These are phyloP conservation scores for Reutealis trisperma DNA, from an alignment of 345 rosid genomes.

Conservation along the genomic window DNA sequence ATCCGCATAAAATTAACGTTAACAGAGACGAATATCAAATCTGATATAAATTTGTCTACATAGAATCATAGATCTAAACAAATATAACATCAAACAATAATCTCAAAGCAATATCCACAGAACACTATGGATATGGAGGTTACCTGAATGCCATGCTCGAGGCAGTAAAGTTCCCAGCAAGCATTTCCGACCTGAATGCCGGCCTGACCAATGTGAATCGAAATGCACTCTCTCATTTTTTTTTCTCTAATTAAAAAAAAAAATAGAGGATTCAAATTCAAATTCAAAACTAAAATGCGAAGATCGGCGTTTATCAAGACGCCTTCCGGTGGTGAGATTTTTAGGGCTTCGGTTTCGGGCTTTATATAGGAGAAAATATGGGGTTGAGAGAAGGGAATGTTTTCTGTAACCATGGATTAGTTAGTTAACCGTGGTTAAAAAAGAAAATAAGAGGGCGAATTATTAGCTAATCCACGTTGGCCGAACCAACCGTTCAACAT, in stretches of 20 bases:
- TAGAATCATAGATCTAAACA: background rate
- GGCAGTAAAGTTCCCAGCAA: slow-evolving; percentile 33
- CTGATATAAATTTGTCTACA: background rate
- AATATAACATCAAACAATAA: background rate
- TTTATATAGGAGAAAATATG: background rate
- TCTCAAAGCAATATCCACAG: too few species aligned
- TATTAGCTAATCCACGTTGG: slow-evolving; percentile 1
- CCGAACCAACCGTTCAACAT: slow-evolving; percentile 10
- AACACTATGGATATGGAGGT: background rate
- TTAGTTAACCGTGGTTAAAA: slow-evolving; percentile 10
- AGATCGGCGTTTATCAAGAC: slow-evolving; percentile 56
- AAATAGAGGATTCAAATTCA: background rate
- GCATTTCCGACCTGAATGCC: slow-evolving; percentile 32
- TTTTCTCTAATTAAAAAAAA: background rate
- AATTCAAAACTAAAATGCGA: background rate
- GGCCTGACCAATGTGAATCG: slow-evolving; percentile 32
- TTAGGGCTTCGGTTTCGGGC: background rate
- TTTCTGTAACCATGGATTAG: slow-evolving; percentile 7
- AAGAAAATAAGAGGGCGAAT: slow-evolving; percentile 12
- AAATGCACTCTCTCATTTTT: slow-evolving; percentile 30
- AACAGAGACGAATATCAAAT: background rate
- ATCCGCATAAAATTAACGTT: background rate
- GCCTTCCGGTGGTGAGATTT: slow-evolving; percentile 29
- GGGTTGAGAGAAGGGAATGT: background rate
- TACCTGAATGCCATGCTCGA: slow-evolving; percentile 31